Conservation (phyloP, 768 basidiomycete species). For the Termitomyces sp. region DNA sequence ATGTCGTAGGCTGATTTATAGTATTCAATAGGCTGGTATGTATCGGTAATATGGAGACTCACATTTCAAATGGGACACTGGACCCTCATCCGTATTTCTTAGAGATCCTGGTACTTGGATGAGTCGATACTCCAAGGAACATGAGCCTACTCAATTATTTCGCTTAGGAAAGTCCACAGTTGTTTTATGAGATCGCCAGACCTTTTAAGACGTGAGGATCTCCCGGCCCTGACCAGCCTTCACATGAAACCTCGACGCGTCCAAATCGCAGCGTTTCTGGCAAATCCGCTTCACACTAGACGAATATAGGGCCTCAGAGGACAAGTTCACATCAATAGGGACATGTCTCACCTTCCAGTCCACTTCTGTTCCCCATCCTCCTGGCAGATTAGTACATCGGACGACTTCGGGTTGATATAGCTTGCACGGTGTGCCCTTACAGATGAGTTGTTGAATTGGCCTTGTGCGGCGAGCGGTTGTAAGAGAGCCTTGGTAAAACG, state of each 20-base stretch:
- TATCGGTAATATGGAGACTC: constrained; percentile 8
- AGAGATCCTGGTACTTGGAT: constrained; percentile 57
- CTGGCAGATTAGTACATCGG: constrained; percentile 70
- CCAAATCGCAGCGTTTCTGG: constrained; percentile 82
- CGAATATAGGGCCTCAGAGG: background rate
- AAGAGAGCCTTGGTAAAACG: constrained; percentile 66
- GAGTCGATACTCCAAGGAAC: constrained; percentile 80
- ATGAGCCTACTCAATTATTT: constrained; percentile 56
- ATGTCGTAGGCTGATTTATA: constrained; percentile 38
- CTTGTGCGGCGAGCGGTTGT: constrained; percentile 63
- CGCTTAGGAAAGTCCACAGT: background rate
- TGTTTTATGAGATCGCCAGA: constrained; percentile 19
- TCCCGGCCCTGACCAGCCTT: constrained; percentile 82
- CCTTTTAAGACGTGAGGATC: constrained; percentile 87
- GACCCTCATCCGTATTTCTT: constrained; percentile 26
- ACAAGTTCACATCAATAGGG: background rate
- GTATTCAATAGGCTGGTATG: background rate
- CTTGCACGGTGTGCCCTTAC: constrained; percentile 74
- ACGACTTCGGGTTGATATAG: constrained; percentile 81
- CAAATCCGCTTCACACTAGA: constrained; percentile 84
- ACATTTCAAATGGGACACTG: constrained; percentile 24
- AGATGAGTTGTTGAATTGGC: constrained; percentile 75
- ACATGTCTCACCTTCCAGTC: constrained; percentile 79
- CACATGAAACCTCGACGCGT: constrained; percentile 80
- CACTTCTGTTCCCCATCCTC: constrained; percentile 71